Evolutionary conservation across 345 rosid species (phyloP).

Genomic region (Populus pruinosa): DNA sequence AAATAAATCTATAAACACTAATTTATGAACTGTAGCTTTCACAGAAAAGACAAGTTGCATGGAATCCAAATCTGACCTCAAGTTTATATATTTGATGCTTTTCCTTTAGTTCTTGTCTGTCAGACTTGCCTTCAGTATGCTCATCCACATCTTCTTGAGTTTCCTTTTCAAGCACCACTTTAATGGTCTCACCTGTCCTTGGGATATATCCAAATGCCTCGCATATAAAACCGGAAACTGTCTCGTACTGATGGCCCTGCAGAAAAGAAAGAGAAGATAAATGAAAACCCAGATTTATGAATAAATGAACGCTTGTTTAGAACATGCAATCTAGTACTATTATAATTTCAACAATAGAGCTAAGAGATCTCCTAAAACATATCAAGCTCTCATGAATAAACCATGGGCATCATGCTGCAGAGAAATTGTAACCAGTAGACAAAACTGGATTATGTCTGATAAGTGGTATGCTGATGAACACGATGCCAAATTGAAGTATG

Average conservation of each 20-base stretch:
- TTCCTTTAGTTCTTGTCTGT: conserved; percentile 60
- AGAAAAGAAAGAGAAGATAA: conserved; percentile 4
- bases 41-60: not conserved
- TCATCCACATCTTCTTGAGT: conserved; percentile 66
- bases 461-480: too few relatives aligned
- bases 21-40: not conserved
- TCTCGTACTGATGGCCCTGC: conserved; percentile 97
- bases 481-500: too few relatives aligned
- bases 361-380: not conserved
- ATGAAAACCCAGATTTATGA: not conserved
- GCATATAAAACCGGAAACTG: conserved; percentile 92
- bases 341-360: not conserved
- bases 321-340: too few relatives aligned
- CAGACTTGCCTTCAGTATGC: conserved; percentile 56
- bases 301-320: not conserved
- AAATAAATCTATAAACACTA: not conserved
- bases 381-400: not conserved
- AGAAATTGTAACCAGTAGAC: not conserved
- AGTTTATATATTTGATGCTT: conserved; percentile 71
- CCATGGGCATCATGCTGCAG: not conserved
- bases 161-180: conserved; percentile 75
- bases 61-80: conserved; percentile 52
- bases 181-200: conserved; percentile 86
- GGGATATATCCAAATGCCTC: conserved; percentile 99
- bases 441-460: too few relatives aligned